Evolutionary conservation across 176 grass and related monocot genomes (phyloP).

Genomic region (Oryza glaberrima): DNA sequence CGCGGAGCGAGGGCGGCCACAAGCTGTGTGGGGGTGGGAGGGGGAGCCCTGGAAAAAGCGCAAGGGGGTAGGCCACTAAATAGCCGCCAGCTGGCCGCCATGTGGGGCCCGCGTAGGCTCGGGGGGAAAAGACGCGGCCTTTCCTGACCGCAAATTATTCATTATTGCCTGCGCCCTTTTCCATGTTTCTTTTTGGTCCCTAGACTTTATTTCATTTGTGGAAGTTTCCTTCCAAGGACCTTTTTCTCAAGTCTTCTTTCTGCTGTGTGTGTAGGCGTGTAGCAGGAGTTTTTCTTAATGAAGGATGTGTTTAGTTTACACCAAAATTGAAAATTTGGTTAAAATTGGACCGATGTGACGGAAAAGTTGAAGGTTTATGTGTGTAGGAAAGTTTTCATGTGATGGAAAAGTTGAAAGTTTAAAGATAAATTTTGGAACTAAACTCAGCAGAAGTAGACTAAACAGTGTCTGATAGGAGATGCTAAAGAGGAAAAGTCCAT

Average conservation of each 20-base stretch:
- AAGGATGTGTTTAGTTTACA: too few relatives aligned
- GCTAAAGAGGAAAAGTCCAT: too few relatives aligned
- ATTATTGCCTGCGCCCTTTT: constrained; percentile 38
- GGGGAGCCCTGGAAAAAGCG: constrained; percentile 57
- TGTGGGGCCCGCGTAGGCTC: constrained; percentile 14
- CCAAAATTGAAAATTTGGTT: too few relatives aligned
- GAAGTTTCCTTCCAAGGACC: background rate
- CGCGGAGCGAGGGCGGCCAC: constrained; percentile 42
- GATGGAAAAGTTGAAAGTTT: too few relatives aligned
- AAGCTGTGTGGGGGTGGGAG: background rate
- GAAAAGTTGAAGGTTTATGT: too few relatives aligned
- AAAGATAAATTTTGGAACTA: too few relatives aligned
- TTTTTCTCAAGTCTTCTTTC: background rate
- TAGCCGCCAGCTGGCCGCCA: constrained; percentile 49
- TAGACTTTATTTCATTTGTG: background rate
- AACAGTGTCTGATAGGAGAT: too few relatives aligned
- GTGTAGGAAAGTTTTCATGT: too few relatives aligned
- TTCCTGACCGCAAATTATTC: constrained; percentile 36
- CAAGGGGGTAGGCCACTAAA: constrained; percentile 43
- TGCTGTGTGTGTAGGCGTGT: too few relatives aligned
- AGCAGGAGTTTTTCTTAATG: too few relatives aligned
- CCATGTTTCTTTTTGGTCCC: background rate
- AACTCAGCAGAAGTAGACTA: too few relatives aligned
- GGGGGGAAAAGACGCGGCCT: background rate
- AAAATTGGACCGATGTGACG: too few relatives aligned